Conservation (phyloP, 176 grass and related monocot species). For the Microstegium vimineum region DNA sequence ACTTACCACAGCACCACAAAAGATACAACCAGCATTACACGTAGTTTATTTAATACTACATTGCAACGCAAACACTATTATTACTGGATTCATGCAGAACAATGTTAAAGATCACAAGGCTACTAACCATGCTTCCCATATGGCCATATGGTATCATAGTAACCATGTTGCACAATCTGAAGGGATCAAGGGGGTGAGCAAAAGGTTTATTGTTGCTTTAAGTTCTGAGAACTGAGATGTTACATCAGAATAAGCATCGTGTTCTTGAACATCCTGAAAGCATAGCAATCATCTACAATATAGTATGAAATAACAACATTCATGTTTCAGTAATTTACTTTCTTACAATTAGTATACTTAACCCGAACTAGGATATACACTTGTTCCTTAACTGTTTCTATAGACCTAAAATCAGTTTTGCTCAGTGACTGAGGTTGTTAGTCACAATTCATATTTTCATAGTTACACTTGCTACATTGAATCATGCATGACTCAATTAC, state of each 20-base stretch:
- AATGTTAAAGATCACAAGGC: background rate
- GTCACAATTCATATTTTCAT: background rate
- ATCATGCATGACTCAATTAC: background rate
- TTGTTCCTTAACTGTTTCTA: background rate
- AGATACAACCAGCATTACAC: background rate
- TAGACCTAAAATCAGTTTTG: background rate
- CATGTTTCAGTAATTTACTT: background rate
- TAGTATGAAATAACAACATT: background rate
- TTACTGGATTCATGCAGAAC: background rate
- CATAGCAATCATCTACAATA: background rate
- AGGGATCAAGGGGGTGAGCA: background rate
- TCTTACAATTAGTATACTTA: background rate
- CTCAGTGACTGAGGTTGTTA: background rate
- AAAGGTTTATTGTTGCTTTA: background rate
- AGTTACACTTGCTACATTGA: background rate
- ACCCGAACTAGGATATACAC: background rate
- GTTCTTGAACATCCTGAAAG: background rate
- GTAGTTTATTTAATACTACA: background rate
- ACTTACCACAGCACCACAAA: background rate
- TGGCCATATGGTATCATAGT: background rate
- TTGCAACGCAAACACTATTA: background rate
- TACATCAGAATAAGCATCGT: background rate
- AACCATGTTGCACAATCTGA: background rate
- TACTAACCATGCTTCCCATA: background rate
- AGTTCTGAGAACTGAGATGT: background rate